Evolutionary conservation across 75 land plant genomes (phyloP).

Genomic region (Azolla pinnata): DNA sequence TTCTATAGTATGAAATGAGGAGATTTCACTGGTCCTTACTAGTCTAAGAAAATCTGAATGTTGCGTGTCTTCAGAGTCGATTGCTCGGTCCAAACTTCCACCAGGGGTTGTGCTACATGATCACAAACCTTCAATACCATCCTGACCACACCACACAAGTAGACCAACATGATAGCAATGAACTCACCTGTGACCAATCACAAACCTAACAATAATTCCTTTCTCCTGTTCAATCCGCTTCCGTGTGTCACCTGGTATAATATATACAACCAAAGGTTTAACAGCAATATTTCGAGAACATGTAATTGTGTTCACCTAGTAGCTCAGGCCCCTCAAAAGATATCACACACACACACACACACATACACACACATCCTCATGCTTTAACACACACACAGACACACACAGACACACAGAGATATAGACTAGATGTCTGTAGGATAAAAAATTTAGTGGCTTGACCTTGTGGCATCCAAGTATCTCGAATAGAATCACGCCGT

Average conservation of each 20-base stretch:
- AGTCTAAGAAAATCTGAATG: constrained; percentile 61
- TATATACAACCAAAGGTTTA: neutral
- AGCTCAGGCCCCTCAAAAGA: no score
- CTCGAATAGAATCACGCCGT: constrained; percentile 50
- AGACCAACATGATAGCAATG: neutral
- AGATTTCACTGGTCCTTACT: constrained; percentile 20
- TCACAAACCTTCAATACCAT: neutral
- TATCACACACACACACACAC: neutral
- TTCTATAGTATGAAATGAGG: no score
- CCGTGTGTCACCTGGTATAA: constrained; percentile 41
- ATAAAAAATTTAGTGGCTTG: neutral
- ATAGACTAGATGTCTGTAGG: neutral
- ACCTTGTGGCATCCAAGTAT: constrained; percentile 75
- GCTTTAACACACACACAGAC: neutral
- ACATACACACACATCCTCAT: neutral
- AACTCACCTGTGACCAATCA: constrained; percentile 66
- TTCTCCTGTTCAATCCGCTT: constrained; percentile 52
- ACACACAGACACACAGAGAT: neutral
- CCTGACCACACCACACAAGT: neutral
- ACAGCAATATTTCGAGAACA: no score
- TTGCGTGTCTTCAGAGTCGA: constrained; percentile 59
- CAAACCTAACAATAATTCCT: constrained; percentile 64
- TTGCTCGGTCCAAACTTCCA: constrained; percentile 61
- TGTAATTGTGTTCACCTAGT: no score
- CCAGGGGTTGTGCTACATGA: constrained; percentile 48